Conservation (phyloP, 1,139 yeast genomes). For the Suhomyces atakaporum region DNA sequence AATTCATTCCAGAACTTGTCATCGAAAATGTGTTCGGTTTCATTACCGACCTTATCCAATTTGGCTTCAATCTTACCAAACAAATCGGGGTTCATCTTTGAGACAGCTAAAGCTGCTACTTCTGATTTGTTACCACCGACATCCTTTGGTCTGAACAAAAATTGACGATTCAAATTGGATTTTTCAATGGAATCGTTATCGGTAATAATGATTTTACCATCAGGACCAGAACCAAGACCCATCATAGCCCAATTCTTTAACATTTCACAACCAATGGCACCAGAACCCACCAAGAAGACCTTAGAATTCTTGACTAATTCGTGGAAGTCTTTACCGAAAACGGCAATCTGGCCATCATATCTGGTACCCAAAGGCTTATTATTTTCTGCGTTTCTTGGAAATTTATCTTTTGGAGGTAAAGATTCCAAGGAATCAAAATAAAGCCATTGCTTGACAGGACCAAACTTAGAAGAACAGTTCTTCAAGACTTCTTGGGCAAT, state of each 20-base stretch:
- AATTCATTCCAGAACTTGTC: constrained; percentile 84
- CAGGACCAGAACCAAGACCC: constrained; percentile 91
- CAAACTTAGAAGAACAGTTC: constrained; percentile 91
- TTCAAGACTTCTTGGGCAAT: constrained; percentile 96
- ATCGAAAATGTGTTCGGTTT: constrained; percentile 83
- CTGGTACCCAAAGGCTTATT: constrained; percentile 78
- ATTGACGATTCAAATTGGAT: constrained; percentile 94
- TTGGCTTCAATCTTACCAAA: constrained; percentile 72
- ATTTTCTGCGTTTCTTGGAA: constrained; percentile 65
- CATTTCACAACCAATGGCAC: constrained; percentile 99
- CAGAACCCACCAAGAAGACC: constrained; percentile 93
- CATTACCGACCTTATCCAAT: constrained; percentile 89
- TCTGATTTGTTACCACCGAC: constrained; percentile 92
- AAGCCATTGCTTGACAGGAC: constrained; percentile 86
- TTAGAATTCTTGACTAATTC: constrained; percentile 70
- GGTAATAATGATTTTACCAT: constrained; percentile 82
- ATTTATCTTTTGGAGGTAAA: constrained; percentile 61
- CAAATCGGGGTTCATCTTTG: constrained; percentile 81
- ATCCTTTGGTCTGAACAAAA: constrained; percentile 89
- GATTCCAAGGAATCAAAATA: constrained; percentile 95
- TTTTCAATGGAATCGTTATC: constrained; percentile 96
- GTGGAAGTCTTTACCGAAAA: constrained; percentile 81
- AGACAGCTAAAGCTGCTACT: constrained; percentile 85
- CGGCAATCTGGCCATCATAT: constrained; percentile 92
- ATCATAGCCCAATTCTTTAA: constrained; percentile 96